These are phyloP conservation scores for Olyra latifolia DNA, from an alignment of 176 grass and related monocot genomes.

Conservation along the genomic window DNA sequence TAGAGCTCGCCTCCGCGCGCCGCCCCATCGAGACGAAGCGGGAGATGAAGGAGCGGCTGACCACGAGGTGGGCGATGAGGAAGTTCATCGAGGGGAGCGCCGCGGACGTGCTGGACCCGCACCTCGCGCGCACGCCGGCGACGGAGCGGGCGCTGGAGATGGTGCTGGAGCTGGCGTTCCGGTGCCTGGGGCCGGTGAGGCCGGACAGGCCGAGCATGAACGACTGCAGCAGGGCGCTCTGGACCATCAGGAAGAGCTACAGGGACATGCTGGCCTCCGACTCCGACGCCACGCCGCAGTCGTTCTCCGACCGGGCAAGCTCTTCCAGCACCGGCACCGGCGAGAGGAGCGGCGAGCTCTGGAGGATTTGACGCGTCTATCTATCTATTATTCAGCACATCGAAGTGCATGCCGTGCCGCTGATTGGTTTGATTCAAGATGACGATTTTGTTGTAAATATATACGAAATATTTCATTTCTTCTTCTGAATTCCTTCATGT, in stretches of 20 bases:
- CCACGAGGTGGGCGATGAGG: conserved; percentile 66
- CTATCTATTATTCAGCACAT: too few relatives aligned
- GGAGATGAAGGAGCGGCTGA: conserved; percentile 63
- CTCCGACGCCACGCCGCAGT: not conserved
- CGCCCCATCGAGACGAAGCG: conserved; percentile 72
- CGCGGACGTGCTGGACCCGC: conserved; percentile 65
- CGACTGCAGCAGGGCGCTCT: conserved; percentile 61
- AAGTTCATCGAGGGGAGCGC: conserved; percentile 45
- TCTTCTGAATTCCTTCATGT: too few relatives aligned
- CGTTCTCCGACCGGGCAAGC: conserved; percentile 18
- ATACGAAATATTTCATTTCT: not conserved
- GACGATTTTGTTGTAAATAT: not conserved
- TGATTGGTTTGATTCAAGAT: not conserved
- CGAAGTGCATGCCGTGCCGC: too few relatives aligned
- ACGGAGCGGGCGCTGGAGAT: conserved; percentile 40
- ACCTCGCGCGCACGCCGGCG: conserved; percentile 38
- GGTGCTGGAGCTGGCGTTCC: conserved; percentile 68
- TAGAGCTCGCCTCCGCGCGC: conserved; percentile 68
- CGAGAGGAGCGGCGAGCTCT: conserved; percentile 17
- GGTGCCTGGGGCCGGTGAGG: conserved; percentile 59
- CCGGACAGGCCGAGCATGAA: conserved; percentile 65
- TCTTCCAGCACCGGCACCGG: conserved; percentile 19
- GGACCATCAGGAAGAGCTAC: conserved; percentile 78
- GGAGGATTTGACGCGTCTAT: not conserved
- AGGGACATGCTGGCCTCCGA: conserved; percentile 39